Evolutionary conservation across 148 eudicot genomes (phyloP).

Genomic region (Rhododendron williamsianum): DNA sequence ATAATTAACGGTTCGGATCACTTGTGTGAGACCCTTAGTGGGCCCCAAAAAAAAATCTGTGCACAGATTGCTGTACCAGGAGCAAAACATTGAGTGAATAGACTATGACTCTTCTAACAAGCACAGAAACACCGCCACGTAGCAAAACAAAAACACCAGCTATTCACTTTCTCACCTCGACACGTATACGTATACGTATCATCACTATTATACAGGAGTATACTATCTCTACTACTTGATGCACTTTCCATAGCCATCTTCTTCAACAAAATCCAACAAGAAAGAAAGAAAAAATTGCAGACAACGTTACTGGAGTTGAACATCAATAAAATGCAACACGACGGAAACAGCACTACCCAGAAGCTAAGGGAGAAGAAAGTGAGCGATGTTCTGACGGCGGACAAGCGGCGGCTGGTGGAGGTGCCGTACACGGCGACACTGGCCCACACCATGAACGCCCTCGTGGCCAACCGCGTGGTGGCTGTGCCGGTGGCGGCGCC

Average conservation of each 20-base stretch:
- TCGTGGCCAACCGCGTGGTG: conserved; percentile 66
- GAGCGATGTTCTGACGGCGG: conserved; percentile 34
- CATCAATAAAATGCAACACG: neutral
- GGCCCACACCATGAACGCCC: conserved; percentile 67
- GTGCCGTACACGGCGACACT: conserved; percentile 82
- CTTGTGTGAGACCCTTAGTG: no score
- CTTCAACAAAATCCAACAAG: neutral
- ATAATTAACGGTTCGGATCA: no score
- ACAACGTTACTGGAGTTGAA: neutral
- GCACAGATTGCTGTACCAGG: no score
- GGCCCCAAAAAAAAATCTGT: no score
- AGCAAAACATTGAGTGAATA: neutral
- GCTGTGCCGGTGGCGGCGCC: conserved; percentile 95
- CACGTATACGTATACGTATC: conserved; percentile 11
- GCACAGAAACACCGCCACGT: conserved; percentile 4
- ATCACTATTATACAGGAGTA: no score
- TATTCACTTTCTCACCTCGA: neutral
- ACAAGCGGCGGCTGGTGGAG: conserved; percentile 68
- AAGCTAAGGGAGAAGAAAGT: conserved; percentile 42
- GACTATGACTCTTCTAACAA: neutral
- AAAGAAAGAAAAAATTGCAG: conserved; percentile 8
- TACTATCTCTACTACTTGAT: no score
- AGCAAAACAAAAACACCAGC: neutral
- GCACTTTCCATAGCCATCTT: no score
- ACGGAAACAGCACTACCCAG: neutral